Percentiles rank a stretch among this genome's conserved stretches.
phyloP scores from a whole-genome alignment of 2,329 filamentous ascomycete genomes.

The Emergomyces pasteurianus region DNA sequence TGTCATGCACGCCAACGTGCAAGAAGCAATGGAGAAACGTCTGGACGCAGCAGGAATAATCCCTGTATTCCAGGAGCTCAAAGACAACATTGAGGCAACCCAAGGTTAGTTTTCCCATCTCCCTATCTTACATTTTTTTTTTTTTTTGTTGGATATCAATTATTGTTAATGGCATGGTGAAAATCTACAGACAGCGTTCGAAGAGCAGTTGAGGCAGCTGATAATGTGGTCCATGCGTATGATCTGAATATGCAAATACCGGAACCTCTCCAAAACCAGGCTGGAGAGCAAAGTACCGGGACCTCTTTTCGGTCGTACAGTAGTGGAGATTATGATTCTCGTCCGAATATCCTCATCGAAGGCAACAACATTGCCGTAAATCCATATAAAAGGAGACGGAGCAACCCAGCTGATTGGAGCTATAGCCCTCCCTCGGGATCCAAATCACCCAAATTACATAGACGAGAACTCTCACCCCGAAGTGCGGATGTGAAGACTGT shows the following conservation, averaged over 20 bases:
- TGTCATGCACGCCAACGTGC: conserved; percentile 61
- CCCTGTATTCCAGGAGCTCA: conserved; percentile 49
- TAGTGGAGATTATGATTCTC: conserved; percentile 20
- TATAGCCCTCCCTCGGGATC: conserved; percentile 25
- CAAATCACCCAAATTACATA: conserved; percentile 21
- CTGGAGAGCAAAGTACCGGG: conserved; percentile 24
- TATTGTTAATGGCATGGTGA: background rate
- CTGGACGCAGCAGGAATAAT: conserved; percentile 37
- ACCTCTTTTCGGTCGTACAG: conserved; percentile 15
- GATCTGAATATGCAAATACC: conserved; percentile 65
- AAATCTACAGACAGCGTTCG: conserved; percentile 49
- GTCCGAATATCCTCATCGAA: conserved; percentile 31
- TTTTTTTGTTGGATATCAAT: background rate
- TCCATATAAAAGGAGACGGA: conserved; percentile 34
- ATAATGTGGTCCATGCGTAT: conserved; percentile 65
- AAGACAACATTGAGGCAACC: conserved; percentile 58
- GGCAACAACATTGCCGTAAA: conserved; percentile 33
- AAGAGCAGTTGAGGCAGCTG: conserved; percentile 59
- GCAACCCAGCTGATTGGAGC: conserved; percentile 26
- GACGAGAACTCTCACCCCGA: conserved; percentile 26
- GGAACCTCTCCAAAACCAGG: conserved; percentile 43
- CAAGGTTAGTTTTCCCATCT: conserved; percentile 41
- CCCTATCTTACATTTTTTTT: too few species aligned
- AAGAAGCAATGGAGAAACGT: conserved; percentile 50
- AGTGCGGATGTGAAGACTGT: conserved; percentile 31